Evolutionary conservation across 345 rosid genomes (phyloP).

Genomic region (Theobroma cacao): DNA sequence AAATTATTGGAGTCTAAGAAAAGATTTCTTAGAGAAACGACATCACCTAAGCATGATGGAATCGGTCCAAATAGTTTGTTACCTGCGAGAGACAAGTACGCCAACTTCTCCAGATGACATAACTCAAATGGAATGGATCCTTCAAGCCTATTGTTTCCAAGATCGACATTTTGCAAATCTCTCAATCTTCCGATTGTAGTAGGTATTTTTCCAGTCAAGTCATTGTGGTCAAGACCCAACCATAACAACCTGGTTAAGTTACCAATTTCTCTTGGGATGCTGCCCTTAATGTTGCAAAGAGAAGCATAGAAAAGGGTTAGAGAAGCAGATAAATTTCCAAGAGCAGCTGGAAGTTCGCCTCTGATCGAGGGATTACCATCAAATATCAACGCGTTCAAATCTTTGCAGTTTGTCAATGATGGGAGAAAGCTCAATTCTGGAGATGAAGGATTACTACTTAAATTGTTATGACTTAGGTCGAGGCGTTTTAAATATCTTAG

Average conservation of each 20-base stretch:
- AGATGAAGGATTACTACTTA: not conserved
- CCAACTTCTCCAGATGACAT: constrained; percentile 2
- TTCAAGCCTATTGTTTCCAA: constrained; percentile 3
- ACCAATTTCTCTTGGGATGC: not conserved
- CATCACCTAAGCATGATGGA: constrained; percentile 11
- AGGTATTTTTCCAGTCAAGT: constrained; percentile 13
- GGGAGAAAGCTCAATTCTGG: constrained; percentile 3
- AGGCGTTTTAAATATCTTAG: not conserved
- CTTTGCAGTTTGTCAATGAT: constrained; percentile 4
- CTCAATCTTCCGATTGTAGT: constrained; percentile 5
- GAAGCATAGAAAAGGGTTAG: constrained; percentile 3
- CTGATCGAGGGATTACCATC: constrained; percentile 1
- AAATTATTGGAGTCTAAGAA: constrained; percentile 11
- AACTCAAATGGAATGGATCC: constrained; percentile 3
- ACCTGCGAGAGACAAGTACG: not conserved
- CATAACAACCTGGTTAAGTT: constrained; percentile 3
- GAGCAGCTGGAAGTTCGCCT: not conserved
- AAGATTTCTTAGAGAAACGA: constrained; percentile 2
- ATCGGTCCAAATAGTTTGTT: constrained; percentile 9
- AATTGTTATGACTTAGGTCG: not conserved
- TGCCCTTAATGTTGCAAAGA: not conserved
- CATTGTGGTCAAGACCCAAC: constrained; percentile 8
- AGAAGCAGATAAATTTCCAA: constrained; percentile 4
- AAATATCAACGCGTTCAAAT: not conserved
- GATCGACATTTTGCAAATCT: constrained; percentile 6